Evolutionary conservation across 2,329 filamentous ascomycete genomes (phyloP).

Genomic region (Diaporthe batatas): DNA sequence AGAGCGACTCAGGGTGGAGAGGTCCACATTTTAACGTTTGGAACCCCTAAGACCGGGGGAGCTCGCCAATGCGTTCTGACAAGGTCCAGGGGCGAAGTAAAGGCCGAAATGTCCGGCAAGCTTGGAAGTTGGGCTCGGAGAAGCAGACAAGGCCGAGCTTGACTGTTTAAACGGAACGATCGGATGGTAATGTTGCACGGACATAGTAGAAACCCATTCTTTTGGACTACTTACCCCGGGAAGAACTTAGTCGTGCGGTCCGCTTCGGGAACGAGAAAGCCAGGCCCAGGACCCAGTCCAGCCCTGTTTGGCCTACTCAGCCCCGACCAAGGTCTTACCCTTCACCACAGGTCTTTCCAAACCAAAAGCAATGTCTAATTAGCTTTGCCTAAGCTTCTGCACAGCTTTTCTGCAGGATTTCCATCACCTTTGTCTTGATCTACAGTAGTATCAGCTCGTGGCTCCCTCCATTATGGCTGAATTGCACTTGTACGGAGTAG

Average conservation of each 20-base stretch:
- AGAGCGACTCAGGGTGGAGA: not conserved
- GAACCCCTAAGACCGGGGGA: not conserved
- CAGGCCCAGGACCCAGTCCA: not conserved
- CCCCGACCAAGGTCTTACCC: not conserved
- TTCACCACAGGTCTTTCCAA: too few relatives aligned
- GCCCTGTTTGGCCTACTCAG: not conserved
- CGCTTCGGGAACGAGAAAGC: not conserved
- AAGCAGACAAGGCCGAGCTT: not conserved
- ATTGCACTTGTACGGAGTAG: too few relatives aligned
- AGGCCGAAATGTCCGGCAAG: too few relatives aligned
- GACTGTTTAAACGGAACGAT: not conserved
- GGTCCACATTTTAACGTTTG: not conserved
- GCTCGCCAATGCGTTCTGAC: too few relatives aligned
- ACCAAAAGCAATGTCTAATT: too few relatives aligned
- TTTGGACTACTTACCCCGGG: not conserved
- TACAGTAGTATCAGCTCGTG: too few relatives aligned
- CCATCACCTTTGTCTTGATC: too few relatives aligned
- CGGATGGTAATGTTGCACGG: not conserved
- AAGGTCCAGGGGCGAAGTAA: too few relatives aligned
- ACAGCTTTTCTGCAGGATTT: too few relatives aligned
- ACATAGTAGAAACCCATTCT: not conserved
- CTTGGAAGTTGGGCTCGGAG: conserved; percentile 5
- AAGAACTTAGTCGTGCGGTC: not conserved
- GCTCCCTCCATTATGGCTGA: too few relatives aligned
- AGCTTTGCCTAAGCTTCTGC: too few relatives aligned